Conservation (phyloP, 179 eudicot genomes). For the Nepenthes alata region DNA sequence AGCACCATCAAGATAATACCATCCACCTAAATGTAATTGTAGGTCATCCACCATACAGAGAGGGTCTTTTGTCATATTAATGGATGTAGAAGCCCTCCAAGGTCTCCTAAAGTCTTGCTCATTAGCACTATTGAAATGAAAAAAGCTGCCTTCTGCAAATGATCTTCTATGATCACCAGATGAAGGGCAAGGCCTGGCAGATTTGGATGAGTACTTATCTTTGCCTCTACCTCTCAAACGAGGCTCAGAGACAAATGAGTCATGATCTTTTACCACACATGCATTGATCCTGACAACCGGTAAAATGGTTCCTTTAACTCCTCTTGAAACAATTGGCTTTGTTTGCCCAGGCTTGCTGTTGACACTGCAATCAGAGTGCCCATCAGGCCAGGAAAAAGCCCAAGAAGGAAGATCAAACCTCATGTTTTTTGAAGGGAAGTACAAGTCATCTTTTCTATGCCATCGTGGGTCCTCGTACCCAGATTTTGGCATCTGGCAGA, state of each 20-base stretch:
- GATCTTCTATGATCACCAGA: slow-evolving; percentile 49
- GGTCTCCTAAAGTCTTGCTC: slow-evolving; percentile 30
- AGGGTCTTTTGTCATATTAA: slow-evolving; percentile 50
- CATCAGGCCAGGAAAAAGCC: slow-evolving; percentile 73
- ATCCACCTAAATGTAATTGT: slow-evolving; percentile 75
- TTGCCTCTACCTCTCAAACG: slow-evolving; percentile 53
- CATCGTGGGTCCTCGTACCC: slow-evolving; percentile 79
- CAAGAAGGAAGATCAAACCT: slow-evolving; percentile 78
- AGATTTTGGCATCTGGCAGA: slow-evolving; percentile 74
- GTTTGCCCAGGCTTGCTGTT: slow-evolving; percentile 32
- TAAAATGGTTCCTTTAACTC: slow-evolving; percentile 64
- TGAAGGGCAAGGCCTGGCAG: slow-evolving; percentile 30
- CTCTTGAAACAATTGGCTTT: slow-evolving; percentile 43
- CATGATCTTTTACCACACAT: slow-evolving; percentile 82
- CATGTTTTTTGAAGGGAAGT: slow-evolving; percentile 50
- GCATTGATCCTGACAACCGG: slow-evolving; percentile 88
- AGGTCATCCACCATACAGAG: slow-evolving; percentile 57
- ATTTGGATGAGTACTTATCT: slow-evolving; percentile 54
- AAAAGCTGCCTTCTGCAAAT: slow-evolving; percentile 30
- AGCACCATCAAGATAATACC: slow-evolving; percentile 90
- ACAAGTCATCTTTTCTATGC: slow-evolving; percentile 66
- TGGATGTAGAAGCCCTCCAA: slow-evolving; percentile 19
- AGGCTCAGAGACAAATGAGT: slow-evolving; percentile 58
- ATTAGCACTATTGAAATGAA: slow-evolving; percentile 26
- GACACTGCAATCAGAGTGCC: slow-evolving; percentile 36